Evolutionary conservation across 768 basidiomycete genomes (phyloP), one percentile per base, ranked within the genome.

Genomic region (Russula griseocarnosa): DNA sequence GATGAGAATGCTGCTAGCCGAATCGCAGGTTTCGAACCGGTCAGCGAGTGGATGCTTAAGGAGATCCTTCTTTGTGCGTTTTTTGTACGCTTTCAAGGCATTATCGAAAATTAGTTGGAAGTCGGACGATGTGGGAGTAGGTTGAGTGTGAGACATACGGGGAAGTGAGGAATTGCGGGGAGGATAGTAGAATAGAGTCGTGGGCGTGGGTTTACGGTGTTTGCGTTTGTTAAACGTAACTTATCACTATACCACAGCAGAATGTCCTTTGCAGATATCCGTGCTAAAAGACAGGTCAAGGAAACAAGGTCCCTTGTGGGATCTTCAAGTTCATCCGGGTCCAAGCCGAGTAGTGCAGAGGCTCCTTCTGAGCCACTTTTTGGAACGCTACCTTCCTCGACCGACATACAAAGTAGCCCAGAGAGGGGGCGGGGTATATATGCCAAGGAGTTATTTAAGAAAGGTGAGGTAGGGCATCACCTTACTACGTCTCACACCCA

Each of bases 341-440:
- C 64, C 26, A 50, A 60, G 36, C 22, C 36, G 22, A 44, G 13
- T 16, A 32, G n/a, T 32, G 28, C 34, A 3, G 60, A 58, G 26
- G 52, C 34, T 28, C 56, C 55, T 32, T 58, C 52, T 9, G 49
- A 10, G 34, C 46, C 36, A 8, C 47, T 67, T n/a, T 67, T 64
- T 28, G 58, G 26, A 5, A 26, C 22, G 8, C 34, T 69, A 24
- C 70, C 67, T 13, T 44, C 56, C 38, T 64, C 55, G 1, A 50
- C 54, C 16, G 66, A 63, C 1, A 40, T 65, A 24, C 59, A 34
- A 50, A 55, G 18, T 24, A 44, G 46, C 26, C 9, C 57, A 10
- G 68, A 67, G 38, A 46, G 49, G 10, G 71, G 65, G 40, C 54
- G 63, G 64, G 62, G 63, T 55, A 62, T 61, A 51, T 73, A 63